Conservation (phyloP, 2,329 filamentous ascomycete species). For the Botryotinia calthae region DNA sequence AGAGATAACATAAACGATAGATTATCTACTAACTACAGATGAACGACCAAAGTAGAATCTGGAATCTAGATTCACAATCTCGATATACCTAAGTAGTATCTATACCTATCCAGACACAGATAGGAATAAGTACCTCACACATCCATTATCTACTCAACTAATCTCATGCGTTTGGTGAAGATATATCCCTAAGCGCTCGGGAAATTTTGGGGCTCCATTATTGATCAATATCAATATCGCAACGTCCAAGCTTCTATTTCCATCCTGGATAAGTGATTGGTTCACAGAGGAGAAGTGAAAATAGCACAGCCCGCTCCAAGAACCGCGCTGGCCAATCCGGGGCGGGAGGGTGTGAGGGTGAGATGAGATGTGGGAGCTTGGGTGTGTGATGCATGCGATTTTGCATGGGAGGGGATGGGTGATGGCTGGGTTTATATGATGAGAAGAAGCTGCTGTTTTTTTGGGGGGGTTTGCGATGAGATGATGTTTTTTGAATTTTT, state of each 20-base stretch:
- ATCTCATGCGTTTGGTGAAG: background rate
- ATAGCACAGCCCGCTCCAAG: constrained; percentile 12
- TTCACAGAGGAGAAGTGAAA: background rate
- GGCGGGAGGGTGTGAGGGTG: background rate
- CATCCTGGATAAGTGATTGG: background rate
- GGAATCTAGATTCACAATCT: background rate
- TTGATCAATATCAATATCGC: background rate
- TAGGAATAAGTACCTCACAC: background rate
- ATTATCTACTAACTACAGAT: background rate
- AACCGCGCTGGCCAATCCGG: constrained; percentile 2
- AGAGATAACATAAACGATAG: background rate
- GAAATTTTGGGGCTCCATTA: background rate
- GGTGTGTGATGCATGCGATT: background rate
- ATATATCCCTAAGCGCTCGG: constrained; percentile 8
- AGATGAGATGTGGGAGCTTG: background rate
- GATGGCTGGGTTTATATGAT: constrained; percentile 2
- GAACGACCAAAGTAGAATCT: background rate
- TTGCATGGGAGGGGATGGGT: background rate
- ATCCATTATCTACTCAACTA: background rate
- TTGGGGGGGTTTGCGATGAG: background rate
- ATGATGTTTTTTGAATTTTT: background rate
- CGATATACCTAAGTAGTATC: background rate
- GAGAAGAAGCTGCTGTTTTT: constrained; percentile 1
- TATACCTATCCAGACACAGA: background rate
- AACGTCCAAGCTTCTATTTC: background rate